Evolutionary conservation across 768 basidiomycete species (phyloP).

Genomic region (Trametes sanguinea): DNA sequence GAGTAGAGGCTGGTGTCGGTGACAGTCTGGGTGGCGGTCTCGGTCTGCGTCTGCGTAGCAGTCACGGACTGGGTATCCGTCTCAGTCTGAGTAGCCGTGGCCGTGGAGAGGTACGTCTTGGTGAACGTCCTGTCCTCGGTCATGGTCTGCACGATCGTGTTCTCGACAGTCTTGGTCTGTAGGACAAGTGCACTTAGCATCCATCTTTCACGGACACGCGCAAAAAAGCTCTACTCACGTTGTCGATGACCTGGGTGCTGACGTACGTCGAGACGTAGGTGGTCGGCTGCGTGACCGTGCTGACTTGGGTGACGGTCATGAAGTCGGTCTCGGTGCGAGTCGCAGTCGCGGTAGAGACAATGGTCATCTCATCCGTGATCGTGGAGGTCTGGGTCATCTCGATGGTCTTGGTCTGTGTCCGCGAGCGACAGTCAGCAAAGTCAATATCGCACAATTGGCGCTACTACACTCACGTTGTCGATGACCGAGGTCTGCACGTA

Average conservation of each 20-base stretch:
- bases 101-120: slow-evolving; percentile 52
- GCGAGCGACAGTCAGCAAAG: not conserved
- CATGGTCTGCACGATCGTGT: slow-evolving; percentile 57
- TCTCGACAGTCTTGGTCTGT: slow-evolving; percentile 59
- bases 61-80: slow-evolving; percentile 35
- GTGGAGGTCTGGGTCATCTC: slow-evolving; percentile 44
- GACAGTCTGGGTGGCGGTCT: slow-evolving; percentile 47
- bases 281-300: slow-evolving; percentile 55
- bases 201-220: not conserved
- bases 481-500: slow-evolving; percentile 58
- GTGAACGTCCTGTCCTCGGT: slow-evolving; percentile 49
- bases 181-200: not conserved
- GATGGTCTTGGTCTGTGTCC: slow-evolving; percentile 54
- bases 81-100: slow-evolving; percentile 48
- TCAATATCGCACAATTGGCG: not conserved
- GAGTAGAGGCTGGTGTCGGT: slow-evolving; percentile 38
- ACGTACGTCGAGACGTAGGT: slow-evolving; percentile 57
- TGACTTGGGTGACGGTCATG: slow-evolving; percentile 53
- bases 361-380: slow-evolving; percentile 39
- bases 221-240: slow-evolving; percentile 39
- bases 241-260: slow-evolving; percentile 58
- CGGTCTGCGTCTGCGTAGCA: slow-evolving; percentile 54
- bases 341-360: slow-evolving; percentile 49
- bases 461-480: slow-evolving; percentile 51
- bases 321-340: slow-evolving; percentile 52